Evolutionary conservation across 805 yeast species (phyloP).

Genomic region (Candida cerambycidarum): DNA sequence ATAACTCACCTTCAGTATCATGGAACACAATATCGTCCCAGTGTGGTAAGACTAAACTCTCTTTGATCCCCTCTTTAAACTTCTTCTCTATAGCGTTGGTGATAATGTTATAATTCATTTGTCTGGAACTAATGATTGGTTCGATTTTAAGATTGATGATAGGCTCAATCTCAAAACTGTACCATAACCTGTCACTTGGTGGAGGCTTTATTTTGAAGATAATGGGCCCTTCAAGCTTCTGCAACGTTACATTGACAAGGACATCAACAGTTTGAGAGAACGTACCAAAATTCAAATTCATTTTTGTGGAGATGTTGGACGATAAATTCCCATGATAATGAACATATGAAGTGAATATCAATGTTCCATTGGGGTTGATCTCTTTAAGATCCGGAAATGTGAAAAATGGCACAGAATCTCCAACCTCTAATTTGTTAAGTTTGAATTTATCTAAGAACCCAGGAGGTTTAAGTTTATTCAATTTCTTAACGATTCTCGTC

Average conservation of each 20-base stretch:
- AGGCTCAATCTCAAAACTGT: slow-evolving; percentile 80
- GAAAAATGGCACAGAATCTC: slow-evolving; percentile 76
- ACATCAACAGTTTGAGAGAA: slow-evolving; percentile 74
- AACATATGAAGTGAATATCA: slow-evolving; percentile 60
- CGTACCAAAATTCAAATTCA: slow-evolving; percentile 66
- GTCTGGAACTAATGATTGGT: slow-evolving; percentile 87
- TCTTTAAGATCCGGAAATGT: slow-evolving; percentile 69
- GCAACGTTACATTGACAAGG: slow-evolving; percentile 65
- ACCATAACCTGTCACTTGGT: slow-evolving; percentile 91
- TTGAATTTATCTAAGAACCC: slow-evolving; percentile 83
- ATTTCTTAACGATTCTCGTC: slow-evolving; percentile 63
- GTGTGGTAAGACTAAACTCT: slow-evolving; percentile 78
- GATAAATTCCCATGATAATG: slow-evolving; percentile 75
- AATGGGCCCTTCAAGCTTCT: slow-evolving; percentile 71
- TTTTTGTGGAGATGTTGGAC: slow-evolving; percentile 77
- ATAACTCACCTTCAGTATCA: slow-evolving; percentile 64
- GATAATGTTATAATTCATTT: slow-evolving; percentile 72
- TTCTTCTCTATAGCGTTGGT: slow-evolving; percentile 78
- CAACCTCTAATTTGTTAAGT: slow-evolving; percentile 70
- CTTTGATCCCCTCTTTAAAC: slow-evolving; percentile 74
- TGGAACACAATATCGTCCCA: slow-evolving; percentile 86
- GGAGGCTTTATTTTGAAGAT: slow-evolving; percentile 77
- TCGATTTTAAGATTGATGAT: slow-evolving; percentile 71
- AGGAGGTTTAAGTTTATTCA: slow-evolving; percentile 79
- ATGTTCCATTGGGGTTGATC: slow-evolving; percentile 77